phyloP scores from a whole-genome alignment of 2,329 filamentous ascomycete genomes.

The Chalara sp. region DNA sequence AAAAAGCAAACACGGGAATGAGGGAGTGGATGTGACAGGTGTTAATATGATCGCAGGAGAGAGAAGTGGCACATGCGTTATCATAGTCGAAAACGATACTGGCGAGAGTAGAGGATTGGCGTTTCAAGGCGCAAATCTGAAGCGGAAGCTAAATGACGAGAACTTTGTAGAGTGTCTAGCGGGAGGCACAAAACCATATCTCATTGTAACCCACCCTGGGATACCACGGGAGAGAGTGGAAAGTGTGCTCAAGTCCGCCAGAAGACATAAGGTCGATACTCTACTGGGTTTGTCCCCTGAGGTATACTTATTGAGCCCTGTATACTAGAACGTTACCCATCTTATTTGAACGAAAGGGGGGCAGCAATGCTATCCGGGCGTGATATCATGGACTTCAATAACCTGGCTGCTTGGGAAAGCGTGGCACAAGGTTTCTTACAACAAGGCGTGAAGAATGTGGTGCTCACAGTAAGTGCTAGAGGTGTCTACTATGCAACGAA shows the following conservation, averaged over 20 bases:
- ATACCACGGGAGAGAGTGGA: neutral
- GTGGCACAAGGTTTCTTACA: neutral
- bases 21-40: neutral
- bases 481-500: slow-evolving; percentile 1
- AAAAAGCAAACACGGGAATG: neutral
- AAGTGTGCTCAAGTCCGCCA: neutral
- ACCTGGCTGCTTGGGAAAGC: neutral
- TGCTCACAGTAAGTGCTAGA: neutral
- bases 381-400: neutral
- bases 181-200: neutral
- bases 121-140: neutral
- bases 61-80: neutral
- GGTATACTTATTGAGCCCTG: neutral
- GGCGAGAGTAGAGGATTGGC: neutral
- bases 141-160: neutral
- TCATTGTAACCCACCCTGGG: neutral
- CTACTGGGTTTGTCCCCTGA: neutral
- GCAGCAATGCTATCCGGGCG: neutral
- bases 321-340: neutral
- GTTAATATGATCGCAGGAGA: neutral
- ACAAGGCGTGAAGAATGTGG: neutral
- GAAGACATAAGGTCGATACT: neutral
- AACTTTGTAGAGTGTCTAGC: neutral
- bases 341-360: neutral
- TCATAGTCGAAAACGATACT: neutral